Conservation (phyloP, 2,329 filamentous ascomycete genomes). For the Aspergillus niger region DNA sequence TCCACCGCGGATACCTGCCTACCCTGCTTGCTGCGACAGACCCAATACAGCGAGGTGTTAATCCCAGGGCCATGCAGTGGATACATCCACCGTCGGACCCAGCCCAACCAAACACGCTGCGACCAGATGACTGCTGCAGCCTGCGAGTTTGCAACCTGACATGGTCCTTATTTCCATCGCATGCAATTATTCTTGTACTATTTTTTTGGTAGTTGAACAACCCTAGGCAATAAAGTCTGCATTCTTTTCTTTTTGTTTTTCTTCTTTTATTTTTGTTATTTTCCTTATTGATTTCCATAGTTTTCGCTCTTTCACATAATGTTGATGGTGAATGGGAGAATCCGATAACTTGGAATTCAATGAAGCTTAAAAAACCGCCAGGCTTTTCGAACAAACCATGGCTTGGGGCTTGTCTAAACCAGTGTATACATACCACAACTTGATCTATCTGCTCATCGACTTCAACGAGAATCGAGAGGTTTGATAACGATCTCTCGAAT, state of each 20-base stretch:
- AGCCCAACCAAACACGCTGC: constrained; percentile 13
- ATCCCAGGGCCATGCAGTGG: background rate
- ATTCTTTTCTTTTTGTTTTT: background rate
- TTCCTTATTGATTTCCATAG: background rate
- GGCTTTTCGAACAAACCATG: background rate
- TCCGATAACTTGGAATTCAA: background rate
- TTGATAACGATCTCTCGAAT: background rate
- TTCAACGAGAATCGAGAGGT: background rate
- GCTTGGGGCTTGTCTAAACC: background rate
- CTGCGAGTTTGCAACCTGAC: constrained; percentile 25
- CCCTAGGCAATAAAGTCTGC: background rate
- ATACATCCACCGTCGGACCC: constrained; percentile 6
- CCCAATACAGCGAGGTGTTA: background rate
- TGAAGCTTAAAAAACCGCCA: background rate
- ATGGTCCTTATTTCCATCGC: constrained; percentile 25
- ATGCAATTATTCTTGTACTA: constrained; percentile 13
- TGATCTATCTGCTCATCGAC: background rate
- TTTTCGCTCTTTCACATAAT: background rate
- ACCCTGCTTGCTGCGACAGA: background rate
- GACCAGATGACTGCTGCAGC: constrained; percentile 23
- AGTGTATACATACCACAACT: background rate
- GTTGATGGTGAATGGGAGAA: background rate
- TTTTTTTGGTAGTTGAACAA: background rate
- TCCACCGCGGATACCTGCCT: background rate
- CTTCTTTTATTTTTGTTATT: background rate